These are phyloP conservation scores for Wickerhamomyces mucosus DNA, from an alignment of 805 yeast genomes.

Conservation along the genomic window DNA sequence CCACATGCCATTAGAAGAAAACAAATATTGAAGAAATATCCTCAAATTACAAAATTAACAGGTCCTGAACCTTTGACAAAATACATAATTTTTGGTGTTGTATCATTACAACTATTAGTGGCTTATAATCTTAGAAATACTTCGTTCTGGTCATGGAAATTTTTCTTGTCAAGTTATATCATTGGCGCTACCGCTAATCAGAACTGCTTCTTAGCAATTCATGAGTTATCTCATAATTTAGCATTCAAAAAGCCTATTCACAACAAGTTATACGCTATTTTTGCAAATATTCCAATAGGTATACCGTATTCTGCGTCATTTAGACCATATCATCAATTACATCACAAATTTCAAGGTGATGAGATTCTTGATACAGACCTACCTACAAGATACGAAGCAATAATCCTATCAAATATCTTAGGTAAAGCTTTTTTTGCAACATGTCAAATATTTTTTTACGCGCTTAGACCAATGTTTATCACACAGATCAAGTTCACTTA, in stretches of 20 bases:
- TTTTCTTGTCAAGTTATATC: conserved; percentile 56
- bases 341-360: conserved; percentile 87
- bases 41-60: conserved; percentile 68
- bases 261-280: conserved; percentile 68
- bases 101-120: conserved; percentile 50
- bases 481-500: conserved; percentile 66
- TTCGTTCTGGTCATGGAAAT: conserved; percentile 40
- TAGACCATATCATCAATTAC: conserved; percentile 85
- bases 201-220: conserved; percentile 78
- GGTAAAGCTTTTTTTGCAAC: conserved; percentile 90
- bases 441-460: conserved; percentile 82
- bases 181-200: conserved; percentile 85
- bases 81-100: conserved; percentile 60
- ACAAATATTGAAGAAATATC: conserved; percentile 63
- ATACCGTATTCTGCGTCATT: conserved; percentile 81
- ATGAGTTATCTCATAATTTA: conserved; percentile 78
- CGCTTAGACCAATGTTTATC: conserved; percentile 81
- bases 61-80: conserved; percentile 86
- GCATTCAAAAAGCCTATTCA: conserved; percentile 71
- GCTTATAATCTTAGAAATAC: conserved; percentile 57
- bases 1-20: conserved; percentile 74
- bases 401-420: conserved; percentile 60
- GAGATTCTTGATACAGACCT: conserved; percentile 76
- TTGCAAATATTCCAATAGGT: conserved; percentile 80
- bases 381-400: conserved; percentile 74